Conservation (phyloP, 805 yeast species). For the Schizosaccharomyces cryophilus region DNA sequence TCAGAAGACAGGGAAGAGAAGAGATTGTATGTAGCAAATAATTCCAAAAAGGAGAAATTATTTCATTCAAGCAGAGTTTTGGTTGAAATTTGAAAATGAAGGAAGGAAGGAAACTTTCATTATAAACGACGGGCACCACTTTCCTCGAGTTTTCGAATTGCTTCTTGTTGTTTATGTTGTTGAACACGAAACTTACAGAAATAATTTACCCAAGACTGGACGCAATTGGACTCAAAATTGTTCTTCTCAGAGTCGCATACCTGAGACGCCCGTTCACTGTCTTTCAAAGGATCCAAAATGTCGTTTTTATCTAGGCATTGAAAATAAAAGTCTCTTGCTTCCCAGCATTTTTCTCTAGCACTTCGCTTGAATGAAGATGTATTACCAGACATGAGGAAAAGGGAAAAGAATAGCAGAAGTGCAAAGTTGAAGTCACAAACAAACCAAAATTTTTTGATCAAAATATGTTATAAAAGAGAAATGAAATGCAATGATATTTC, state of each 20-base stretch:
- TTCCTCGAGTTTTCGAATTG: neutral
- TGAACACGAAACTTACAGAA: neutral
- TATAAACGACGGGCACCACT: neutral
- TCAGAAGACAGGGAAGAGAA: too few relatives aligned
- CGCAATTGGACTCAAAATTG: neutral
- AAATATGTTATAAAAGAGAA: too few relatives aligned
- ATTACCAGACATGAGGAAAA: neutral
- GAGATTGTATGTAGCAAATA: too few relatives aligned
- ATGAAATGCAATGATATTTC: too few relatives aligned
- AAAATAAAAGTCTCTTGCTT: neutral
- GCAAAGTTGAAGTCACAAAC: too few relatives aligned
- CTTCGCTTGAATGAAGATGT: neutral
- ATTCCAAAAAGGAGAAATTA: too few relatives aligned
- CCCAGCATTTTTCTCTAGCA: slow-evolving; percentile 2
- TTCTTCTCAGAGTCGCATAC: neutral
- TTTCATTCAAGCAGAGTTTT: too few relatives aligned
- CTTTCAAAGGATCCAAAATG: neutral
- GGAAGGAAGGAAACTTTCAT: too few relatives aligned
- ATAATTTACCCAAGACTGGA: neutral
- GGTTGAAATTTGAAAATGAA: too few relatives aligned
- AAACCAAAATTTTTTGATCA: too few relatives aligned
- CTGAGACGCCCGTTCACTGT: neutral
- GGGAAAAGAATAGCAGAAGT: too few relatives aligned
- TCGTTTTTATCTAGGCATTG: neutral
- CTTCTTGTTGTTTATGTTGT: neutral